Base-by-base conservation (phyloP, 176 grass and related monocot species). In the Avena insularis region DNA sequence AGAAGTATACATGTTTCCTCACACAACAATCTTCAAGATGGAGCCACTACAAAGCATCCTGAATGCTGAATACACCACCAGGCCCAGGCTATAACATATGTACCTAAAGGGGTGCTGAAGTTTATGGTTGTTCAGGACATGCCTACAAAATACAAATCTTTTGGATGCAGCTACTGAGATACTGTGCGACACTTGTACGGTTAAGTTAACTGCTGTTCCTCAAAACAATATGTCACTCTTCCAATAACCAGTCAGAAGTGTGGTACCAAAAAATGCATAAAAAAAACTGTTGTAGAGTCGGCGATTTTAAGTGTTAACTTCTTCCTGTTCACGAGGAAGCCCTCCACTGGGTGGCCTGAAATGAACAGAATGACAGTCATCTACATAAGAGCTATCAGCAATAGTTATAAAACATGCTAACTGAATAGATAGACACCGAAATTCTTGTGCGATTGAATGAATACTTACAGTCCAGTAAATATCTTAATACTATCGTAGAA, bases 401-500 rank as follows among this genome's bases (percentile, higher is more conserved):
- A 68, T 8, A 78, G 20, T 63, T 54, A 50, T 36, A 78, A 77
- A 83, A 45, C 9, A 29, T 76, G 2, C 6, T 62, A 17, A 45
- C 82, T 79, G 4, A 83, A 48, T 76, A 75, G 67, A 71, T 56
- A 81, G 84, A 61, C 4, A 75, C 73, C 25, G 27, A 51, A 45
- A 77, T 13, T 47, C 19, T 35, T 40, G 3, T 36, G 21, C 13
- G 55, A 59, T 77, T 20, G 59, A 23, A 71, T 47, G 31, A 23
- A 90, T 64, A 96, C 97, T 94, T 93, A 99, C 97, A 96, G 83
- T 87, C 97, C 90, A 81, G 89, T 94, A 47, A 96, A 84, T 85
- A 96, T 75, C 87, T 99, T 99, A 84, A 94, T 99, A 38, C 87
- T 91, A 74, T 99, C 94, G 27, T 99, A 99, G 77, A 94, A 94